A percentile compares a stretch with the other conserved stretches of the same genome.
These are phyloP conservation scores for Hygrophoropsis aurantiaca DNA, from an alignment of 768 basidiomycete genomes.

Conservation along the genomic window DNA sequence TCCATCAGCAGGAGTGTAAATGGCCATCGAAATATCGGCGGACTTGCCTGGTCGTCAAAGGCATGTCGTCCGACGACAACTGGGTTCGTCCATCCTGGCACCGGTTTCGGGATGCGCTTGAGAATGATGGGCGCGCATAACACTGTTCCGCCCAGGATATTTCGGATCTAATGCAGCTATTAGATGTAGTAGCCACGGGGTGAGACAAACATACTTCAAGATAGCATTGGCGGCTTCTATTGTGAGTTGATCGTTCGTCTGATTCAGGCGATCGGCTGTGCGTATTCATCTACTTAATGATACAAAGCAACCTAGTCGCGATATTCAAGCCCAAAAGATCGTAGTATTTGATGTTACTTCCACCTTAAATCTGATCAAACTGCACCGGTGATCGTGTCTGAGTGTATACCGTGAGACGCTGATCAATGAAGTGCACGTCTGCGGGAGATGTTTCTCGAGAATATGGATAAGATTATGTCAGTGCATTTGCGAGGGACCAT, in stretches of 20 bases:
- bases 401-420: too few relatives aligned
- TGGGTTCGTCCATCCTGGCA: constrained; percentile 96
- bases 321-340: constrained; percentile 94
- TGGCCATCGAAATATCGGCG: constrained; percentile 38
- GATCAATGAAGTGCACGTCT: too few relatives aligned
- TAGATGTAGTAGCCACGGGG: constrained; percentile 6
- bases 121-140: constrained; percentile 99
- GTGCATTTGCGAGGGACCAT: too few relatives aligned
- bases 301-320: constrained; percentile 71
- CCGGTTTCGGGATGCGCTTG: constrained; percentile 82
- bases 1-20: constrained; percentile 83
- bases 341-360: constrained; percentile 99
- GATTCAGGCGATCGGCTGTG: background rate
- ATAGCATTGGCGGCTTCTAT: constrained; percentile 94
- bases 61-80: constrained; percentile 97
- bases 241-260: constrained; percentile 97
- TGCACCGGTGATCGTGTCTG: too few relatives aligned
- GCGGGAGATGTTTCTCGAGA: too few relatives aligned
- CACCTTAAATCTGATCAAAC: too few relatives aligned
- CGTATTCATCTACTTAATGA: background rate
- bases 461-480: too few relatives aligned
- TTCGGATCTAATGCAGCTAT: constrained; percentile 74
- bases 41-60: constrained; percentile 85
- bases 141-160: constrained; percentile 97
- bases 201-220: constrained; percentile 94